Evolutionary conservation across 441 rosid genomes (phyloP).

Genomic region (Croton laevigatus): DNA sequence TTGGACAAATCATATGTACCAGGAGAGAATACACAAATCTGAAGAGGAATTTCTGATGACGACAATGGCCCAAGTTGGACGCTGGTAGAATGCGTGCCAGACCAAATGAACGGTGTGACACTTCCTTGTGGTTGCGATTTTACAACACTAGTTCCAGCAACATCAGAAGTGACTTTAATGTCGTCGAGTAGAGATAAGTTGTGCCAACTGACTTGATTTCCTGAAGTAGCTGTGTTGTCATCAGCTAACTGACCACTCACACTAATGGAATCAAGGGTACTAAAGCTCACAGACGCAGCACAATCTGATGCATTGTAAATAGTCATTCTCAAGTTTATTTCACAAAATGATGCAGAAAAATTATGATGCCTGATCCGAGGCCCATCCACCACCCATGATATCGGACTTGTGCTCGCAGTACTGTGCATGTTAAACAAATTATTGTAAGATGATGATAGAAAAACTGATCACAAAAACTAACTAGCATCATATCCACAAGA

Average conservation of each 20-base stretch:
- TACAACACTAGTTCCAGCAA: slow-evolving; percentile 28
- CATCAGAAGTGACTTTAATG: slow-evolving; percentile 49
- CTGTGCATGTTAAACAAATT: slow-evolving; percentile 15
- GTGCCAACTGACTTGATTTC: slow-evolving; percentile 73
- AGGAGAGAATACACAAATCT: slow-evolving; percentile 72
- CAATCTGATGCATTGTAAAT: slow-evolving; percentile 68
- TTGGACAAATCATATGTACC: slow-evolving; percentile 76
- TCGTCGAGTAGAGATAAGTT: slow-evolving; percentile 44
- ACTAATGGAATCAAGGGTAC: slow-evolving; percentile 40
- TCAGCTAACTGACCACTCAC: slow-evolving; percentile 28
- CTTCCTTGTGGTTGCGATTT: slow-evolving; percentile 47
- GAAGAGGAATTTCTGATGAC: slow-evolving; percentile 54
- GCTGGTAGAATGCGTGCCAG: slow-evolving; percentile 68
- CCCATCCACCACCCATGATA: slow-evolving; percentile 78
- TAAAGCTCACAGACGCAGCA: slow-evolving; percentile 45
- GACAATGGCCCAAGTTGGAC: slow-evolving; percentile 58
- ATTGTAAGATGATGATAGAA: not conserved
- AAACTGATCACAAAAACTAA: no score
- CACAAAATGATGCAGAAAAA: slow-evolving; percentile 61
- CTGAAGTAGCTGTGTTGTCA: slow-evolving; percentile 33
- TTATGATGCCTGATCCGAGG: slow-evolving; percentile 57
- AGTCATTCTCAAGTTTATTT: slow-evolving; percentile 64
- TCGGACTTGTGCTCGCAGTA: slow-evolving; percentile 48
- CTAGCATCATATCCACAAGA: no score
- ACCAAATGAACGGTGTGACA: slow-evolving; percentile 75